Evolutionary conservation across 1,139 yeast genomes (phyloP), one percentile per base, ranked within the genome.

Genomic region (Suhomyces terraborum): DNA sequence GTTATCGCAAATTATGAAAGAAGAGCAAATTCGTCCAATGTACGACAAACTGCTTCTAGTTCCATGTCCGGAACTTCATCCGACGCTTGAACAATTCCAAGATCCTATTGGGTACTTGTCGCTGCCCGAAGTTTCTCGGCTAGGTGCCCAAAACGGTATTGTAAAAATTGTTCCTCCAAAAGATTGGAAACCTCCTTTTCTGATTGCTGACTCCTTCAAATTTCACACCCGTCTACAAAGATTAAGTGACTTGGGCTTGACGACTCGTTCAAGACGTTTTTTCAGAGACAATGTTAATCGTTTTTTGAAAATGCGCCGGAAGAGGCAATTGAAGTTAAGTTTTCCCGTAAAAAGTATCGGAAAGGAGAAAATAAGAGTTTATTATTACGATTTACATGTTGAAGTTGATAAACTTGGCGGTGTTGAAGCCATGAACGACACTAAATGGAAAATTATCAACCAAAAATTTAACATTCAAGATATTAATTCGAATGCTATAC

Each of bases 201-300:
- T 78, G 46, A 64, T 84, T 13, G 73, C 84, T 36, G 64, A 68
- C 29, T 56, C 64, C 7, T 84, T 85, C 58, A 70, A 62, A 41
- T 84, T 85, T 54, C 82, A 79, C 48, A 84, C 88, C 5, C 62
- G 93, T 42, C 59, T 81, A 18, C 93, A 85, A 55, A 75, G 71
- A 38, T 54, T 85, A 42, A 76, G 79, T 53, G 88, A 84, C 56
- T 65, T 85, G 54, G 83, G 84, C 17, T 59, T 85, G 13, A 61
- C 75, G 8, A 80, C 82, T 38, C 66, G 94, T 47, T 78, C 84
- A 26, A 64, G 91, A 40, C 66, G 74, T 45, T 80, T 80, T 52
- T 84, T 84, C 60, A 67, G 66, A 35, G 79, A 76, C 43, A 85
- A 81, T 49, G 60, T 84, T 47, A 75, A 77, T 46, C 75, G 87